Evolutionary conservation across 208 protist genomes (phyloP).

Genomic region (Leishmania tarentolae): DNA sequence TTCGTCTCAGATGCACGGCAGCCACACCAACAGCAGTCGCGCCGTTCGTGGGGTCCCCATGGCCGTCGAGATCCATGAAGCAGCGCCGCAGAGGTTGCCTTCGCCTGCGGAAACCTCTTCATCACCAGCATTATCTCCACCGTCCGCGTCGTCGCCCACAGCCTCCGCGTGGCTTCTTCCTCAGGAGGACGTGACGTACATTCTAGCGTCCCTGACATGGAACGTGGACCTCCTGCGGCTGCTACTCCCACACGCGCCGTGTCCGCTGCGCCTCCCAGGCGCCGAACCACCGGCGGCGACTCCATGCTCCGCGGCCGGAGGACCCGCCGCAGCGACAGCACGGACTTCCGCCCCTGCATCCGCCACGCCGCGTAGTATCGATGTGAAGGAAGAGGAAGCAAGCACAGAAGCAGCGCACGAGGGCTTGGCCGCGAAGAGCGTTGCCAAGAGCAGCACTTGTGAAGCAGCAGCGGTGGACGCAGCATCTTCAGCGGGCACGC

Average conservation of each 20-base stretch:
- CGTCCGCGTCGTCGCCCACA: conserved; percentile 1
- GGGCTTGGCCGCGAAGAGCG: background rate
- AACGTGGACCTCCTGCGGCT: conserved; percentile 65
- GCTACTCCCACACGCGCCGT: conserved; percentile 53
- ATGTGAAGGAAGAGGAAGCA: background rate
- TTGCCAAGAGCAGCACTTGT: background rate
- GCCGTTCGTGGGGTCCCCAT: background rate
- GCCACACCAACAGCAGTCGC: background rate
- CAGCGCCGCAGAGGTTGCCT: background rate
- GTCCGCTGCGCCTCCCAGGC: conserved; percentile 32
- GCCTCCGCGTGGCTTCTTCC: conserved; percentile 34
- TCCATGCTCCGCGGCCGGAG: background rate
- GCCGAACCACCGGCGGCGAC: background rate
- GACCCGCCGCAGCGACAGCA: background rate
- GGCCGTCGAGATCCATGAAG: background rate
- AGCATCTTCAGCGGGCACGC: background rate
- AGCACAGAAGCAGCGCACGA: background rate
- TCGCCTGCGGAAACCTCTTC: background rate
- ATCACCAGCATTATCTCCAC: background rate
- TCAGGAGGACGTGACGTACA: conserved; percentile 44
- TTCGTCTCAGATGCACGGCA: background rate
- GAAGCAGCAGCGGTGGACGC: background rate
- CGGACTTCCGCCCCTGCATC: background rate
- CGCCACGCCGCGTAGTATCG: background rate
- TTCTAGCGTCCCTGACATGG: conserved; percentile 71